These are phyloP conservation scores for Puccinia horiana DNA, from an alignment of 1,284 basidiomycete genomes.

Conservation along the genomic window DNA sequence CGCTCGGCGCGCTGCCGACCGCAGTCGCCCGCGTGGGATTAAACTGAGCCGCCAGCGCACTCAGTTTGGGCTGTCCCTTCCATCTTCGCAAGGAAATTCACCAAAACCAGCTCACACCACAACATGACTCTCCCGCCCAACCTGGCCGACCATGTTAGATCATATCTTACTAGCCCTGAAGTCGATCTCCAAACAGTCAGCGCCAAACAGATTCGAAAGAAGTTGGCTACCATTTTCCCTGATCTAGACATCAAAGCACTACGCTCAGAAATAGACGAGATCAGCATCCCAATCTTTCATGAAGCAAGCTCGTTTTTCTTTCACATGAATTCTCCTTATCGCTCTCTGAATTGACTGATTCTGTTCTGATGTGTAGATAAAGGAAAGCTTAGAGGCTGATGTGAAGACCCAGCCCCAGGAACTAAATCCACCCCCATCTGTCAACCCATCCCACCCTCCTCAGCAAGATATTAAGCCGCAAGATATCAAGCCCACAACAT, in stretches of 20 bases:
- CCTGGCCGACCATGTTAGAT: constrained; percentile 67
- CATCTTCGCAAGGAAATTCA: background rate
- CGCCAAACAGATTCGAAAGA: constrained; percentile 73
- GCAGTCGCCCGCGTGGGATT: no score
- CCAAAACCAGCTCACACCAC: background rate
- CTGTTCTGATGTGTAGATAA: background rate
- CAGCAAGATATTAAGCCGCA: background rate
- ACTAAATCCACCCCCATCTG: background rate
- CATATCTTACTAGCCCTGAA: constrained; percentile 70
- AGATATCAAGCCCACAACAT: constrained; percentile 11
- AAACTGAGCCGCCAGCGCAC: no score
- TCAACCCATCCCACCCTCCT: background rate
- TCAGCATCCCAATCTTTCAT: constrained; percentile 43
- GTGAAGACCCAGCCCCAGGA: background rate
- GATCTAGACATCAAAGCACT: constrained; percentile 29
- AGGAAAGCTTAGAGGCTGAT: constrained; percentile 29
- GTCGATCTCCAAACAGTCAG: constrained; percentile 72
- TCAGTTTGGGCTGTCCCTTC: background rate
- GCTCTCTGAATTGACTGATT: background rate
- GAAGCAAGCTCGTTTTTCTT: constrained; percentile 9
- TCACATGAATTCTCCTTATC: background rate
- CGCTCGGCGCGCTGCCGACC: no score
- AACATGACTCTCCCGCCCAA: constrained; percentile 49
- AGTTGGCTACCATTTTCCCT: constrained; percentile 59
- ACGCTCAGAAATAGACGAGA: constrained; percentile 34